Conservation (phyloP, 768 basidiomycete species). For the Rhizopogon vinicolor region DNA sequence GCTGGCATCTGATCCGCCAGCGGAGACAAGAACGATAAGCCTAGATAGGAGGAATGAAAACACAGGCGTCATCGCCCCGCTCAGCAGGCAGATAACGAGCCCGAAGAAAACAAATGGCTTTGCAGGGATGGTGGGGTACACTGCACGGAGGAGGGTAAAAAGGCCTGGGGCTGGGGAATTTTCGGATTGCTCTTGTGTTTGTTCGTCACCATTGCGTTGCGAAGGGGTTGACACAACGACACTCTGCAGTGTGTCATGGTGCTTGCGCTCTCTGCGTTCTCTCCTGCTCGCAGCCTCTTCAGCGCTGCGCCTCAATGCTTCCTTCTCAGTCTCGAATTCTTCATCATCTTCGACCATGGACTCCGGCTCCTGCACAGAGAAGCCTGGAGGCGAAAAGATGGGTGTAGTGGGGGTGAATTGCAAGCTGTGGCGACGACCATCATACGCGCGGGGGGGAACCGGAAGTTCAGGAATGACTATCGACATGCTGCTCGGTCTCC, state of each 20-base stretch:
- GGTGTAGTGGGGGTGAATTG: constrained; percentile 62
- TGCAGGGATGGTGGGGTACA: constrained; percentile 69
- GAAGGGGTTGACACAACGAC: constrained; percentile 5
- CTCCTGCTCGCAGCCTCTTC: constrained; percentile 33
- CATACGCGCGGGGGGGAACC: constrained; percentile 25
- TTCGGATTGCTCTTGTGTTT: constrained; percentile 3
- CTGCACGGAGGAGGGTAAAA: constrained; percentile 40
- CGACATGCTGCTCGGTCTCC: constrained; percentile 29
- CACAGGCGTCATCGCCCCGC: constrained; percentile 84
- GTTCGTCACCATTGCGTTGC: neutral
- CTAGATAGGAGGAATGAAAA: constrained; percentile 89
- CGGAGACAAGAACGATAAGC: constrained; percentile 72
- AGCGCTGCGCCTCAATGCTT: constrained; percentile 34
- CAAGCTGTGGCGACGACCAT: constrained; percentile 41
- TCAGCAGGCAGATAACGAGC: constrained; percentile 59
- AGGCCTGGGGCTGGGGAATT: constrained; percentile 13
- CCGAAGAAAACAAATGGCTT: constrained; percentile 72
- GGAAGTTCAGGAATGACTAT: constrained; percentile 30
- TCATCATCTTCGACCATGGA: constrained; percentile 31
- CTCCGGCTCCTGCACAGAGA: neutral
- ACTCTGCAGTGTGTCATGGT: neutral
- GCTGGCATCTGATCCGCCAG: constrained; percentile 56
- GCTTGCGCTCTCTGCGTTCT: constrained; percentile 21
- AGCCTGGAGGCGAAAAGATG: constrained; percentile 26
- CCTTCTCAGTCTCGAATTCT: constrained; percentile 43